Conservation (phyloP, 164 flowering plant species). For the Kingdonia uniflora region DNA sequence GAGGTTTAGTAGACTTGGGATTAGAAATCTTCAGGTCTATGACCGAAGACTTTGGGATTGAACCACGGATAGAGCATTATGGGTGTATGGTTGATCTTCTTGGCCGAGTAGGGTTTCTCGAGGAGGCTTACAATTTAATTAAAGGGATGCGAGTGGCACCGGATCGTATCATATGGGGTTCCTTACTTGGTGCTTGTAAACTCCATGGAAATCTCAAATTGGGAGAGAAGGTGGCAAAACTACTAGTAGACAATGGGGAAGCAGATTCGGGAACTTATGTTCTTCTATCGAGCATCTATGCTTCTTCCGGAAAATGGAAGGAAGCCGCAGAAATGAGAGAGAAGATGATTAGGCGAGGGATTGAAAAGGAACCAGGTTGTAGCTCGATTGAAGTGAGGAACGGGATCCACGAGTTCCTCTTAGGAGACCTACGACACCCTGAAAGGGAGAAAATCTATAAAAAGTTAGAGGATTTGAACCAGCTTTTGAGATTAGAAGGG, state of each 20-base stretch:
- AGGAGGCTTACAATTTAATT: slow-evolving; percentile 18
- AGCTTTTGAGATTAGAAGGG: background rate
- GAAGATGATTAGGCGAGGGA: slow-evolving; percentile 8
- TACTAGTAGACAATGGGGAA: slow-evolving; percentile 3
- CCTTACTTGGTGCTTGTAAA: slow-evolving; percentile 14
- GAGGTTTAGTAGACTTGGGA: slow-evolving; percentile 12
- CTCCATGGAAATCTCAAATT: slow-evolving; percentile 8
- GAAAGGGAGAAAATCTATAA: background rate
- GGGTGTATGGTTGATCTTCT: too few relatives aligned
- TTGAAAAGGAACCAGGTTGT: slow-evolving; percentile 33
- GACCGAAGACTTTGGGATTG: slow-evolving; percentile 17
- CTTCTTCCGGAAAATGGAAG: slow-evolving; percentile 35
- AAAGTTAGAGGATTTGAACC: background rate
- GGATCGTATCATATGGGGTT: slow-evolving; percentile 13
- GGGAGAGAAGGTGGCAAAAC: slow-evolving; percentile 1
- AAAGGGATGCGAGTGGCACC: slow-evolving; percentile 3
- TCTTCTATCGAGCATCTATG: slow-evolving; percentile 27
- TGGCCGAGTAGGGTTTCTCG: slow-evolving; percentile 49
- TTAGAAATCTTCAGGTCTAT: slow-evolving; percentile 8
- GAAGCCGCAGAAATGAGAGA: slow-evolving; percentile 20
- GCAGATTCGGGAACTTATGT: slow-evolving; percentile 17
- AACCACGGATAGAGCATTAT: too few relatives aligned
- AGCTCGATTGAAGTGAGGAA: slow-evolving; percentile 29
- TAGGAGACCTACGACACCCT: slow-evolving; percentile 18
- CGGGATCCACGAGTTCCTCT: slow-evolving; percentile 25